phyloP scores from a whole-genome alignment of 768 basidiomycete genomes.

The Lentinula guzmanii region DNA sequence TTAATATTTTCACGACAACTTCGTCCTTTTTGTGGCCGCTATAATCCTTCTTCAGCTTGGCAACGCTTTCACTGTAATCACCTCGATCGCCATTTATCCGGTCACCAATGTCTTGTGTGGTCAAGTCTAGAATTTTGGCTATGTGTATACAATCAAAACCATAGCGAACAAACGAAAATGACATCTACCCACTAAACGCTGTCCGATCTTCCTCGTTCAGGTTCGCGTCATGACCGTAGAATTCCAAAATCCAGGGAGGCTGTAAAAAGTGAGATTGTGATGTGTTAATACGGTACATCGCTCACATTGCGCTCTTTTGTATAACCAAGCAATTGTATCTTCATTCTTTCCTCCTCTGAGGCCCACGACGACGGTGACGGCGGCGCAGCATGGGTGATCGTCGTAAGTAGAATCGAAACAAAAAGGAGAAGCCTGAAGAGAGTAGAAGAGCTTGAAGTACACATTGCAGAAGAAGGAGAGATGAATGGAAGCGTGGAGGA shows the following conservation, averaged over 20 bases:
- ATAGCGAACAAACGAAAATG: background rate
- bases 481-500: background rate
- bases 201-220: background rate
- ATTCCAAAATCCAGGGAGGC: background rate
- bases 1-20: background rate
- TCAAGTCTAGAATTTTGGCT: background rate
- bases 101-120: background rate
- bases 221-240: background rate
- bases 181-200: background rate
- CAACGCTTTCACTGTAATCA: background rate
- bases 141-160: background rate
- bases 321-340: background rate
- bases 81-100: background rate
- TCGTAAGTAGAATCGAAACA: background rate
- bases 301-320: background rate
- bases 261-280: background rate
- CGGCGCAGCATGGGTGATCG: background rate
- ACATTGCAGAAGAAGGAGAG: background rate
- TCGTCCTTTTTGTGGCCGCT: background rate
- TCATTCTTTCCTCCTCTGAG: background rate
- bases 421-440: background rate
- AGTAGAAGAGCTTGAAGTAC: background rate
- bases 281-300: background rate
- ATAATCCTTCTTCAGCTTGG: background rate
- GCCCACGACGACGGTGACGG: no score